Evolutionary conservation across 73 alveolate genomes (phyloP).

Genomic region (Paramecium caudatum): DNA sequence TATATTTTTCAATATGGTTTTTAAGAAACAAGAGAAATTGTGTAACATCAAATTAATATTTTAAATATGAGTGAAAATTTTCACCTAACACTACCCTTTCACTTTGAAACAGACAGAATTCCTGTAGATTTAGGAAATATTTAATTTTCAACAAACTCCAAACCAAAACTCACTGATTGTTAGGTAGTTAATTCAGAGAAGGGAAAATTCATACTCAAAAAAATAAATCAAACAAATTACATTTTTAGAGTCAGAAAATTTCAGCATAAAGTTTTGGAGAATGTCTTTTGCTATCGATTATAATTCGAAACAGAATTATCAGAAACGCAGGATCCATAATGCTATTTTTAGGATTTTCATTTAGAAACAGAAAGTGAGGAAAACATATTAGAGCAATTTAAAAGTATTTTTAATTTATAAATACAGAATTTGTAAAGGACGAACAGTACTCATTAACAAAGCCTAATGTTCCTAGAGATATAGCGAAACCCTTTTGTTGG

Average conservation of each 20-base stretch:
- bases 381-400: not conserved
- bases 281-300: not conserved
- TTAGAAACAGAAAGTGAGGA: slow-evolving; percentile 25
- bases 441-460: not conserved
- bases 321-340: slow-evolving; percentile 5
- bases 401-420: not conserved
- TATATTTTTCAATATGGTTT: too few relatives aligned
- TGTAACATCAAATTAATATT: too few relatives aligned
- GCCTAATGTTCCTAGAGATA: slow-evolving; percentile 2
- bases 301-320: not conserved
- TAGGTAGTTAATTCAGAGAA: not conserved
- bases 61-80: not conserved
- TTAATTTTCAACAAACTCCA: not conserved
- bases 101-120: not conserved
- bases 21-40: too few relatives aligned
- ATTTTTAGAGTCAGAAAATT: slow-evolving; percentile 28
- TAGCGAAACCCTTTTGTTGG: slow-evolving; percentile 41
- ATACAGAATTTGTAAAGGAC: not conserved
- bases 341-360: slow-evolving; percentile 1
- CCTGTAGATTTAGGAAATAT: not conserved
- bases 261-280: not conserved
- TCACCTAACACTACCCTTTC: not conserved
- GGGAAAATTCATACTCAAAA: slow-evolving; percentile 19
- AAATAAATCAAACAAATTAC: not conserved
- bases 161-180: not conserved